Evolutionary conservation across 202 grass and related monocot genomes (phyloP), one percentile per base, ranked within the genome.

Genomic region (Dendrocalamus latiflorus): DNA sequence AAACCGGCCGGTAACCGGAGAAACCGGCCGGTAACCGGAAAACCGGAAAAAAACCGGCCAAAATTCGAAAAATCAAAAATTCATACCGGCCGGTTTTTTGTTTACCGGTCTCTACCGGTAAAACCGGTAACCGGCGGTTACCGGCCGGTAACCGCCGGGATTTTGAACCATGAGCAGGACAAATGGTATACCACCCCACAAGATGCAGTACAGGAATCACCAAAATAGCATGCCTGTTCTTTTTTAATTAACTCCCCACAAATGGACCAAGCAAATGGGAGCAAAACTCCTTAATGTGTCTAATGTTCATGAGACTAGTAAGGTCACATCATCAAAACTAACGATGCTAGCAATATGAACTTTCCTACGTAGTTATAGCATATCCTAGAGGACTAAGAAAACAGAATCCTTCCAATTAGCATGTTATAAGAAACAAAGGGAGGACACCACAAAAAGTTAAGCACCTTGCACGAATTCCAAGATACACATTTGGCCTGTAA

Each of bases 391-490:
- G 55, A 75, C 72, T 64, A 81, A 77, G 37, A 9, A 55, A 85
- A 76, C 43, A 58, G 18, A 73, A 71, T 44, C 14, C 64, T 65
- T 55, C 14, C 17, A 12, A 51, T 42, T 76, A 70, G 73, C 44
- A 77, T 77, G 77, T 51, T 42, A 55, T 48, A 55, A 25, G 55
- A 45, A 3, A 70, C n/a, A 70, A 74, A 4, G 57, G 45, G 63
- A 47, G 85, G 34, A 62, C 3, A 24, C 37, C 68, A 6, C 6
- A 45, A 18, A 21, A 80, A 84, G 59, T 74, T 83, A 56, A 89
- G 76, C 45, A 95, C 96, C 96, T 98, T 65, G 96, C 87, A 66
- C 93, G 91, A 64, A 98, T 90, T 58, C 96, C 96, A 67, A 98
- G 87, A 76, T 98, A 98, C 53, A 92, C 83, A 91, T 98, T 90